Percentiles rank a stretch among this genome's conserved stretches.
Evolutionary conservation across 495 filamentous ascomycete species (phyloP).

Genomic region (Staphylotrichum tortipilum): DNA sequence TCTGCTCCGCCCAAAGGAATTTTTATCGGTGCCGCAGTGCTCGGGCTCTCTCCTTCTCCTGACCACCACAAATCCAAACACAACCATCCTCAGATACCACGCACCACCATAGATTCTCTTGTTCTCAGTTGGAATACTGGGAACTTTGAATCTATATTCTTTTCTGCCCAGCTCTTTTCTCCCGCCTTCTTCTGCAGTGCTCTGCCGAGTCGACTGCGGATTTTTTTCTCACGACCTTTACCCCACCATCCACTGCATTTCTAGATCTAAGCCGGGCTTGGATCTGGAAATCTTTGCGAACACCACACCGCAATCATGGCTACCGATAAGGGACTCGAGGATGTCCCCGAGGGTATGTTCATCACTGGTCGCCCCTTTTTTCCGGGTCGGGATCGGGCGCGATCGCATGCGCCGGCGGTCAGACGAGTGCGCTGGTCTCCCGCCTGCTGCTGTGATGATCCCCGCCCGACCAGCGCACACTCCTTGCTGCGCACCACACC

Average conservation of each 20-base stretch:
- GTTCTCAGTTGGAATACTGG: constrained; percentile 35
- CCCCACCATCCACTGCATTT: constrained; percentile 40
- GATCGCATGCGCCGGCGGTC: neutral
- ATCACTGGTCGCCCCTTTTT: neutral
- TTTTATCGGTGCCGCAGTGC: constrained; percentile 17
- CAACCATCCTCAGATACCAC: constrained; percentile 24
- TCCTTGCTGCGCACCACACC: no score
- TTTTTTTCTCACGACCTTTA: constrained; percentile 33
- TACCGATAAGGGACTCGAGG: constrained; percentile 92
- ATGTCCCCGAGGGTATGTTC: constrained; percentile 76
- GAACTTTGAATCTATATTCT: constrained; percentile 35
- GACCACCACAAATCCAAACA: constrained; percentile 22
- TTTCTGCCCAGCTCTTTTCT: constrained; percentile 30
- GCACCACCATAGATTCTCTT: constrained; percentile 27
- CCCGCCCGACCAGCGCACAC: neutral
- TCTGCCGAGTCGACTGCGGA: constrained; percentile 31
- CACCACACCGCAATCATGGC: constrained; percentile 79
- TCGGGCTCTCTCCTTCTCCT: constrained; percentile 23
- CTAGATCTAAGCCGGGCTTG: constrained; percentile 58
- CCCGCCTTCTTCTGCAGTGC: constrained; percentile 29
- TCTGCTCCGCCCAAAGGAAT: constrained; percentile 21
- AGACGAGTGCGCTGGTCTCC: neutral
- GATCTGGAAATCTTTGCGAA: constrained; percentile 51
- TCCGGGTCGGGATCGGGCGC: no score
- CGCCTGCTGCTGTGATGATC: neutral